A percentile compares a stretch with the other conserved stretches of the same genome.
phyloP scores from a whole-genome alignment of 192 early-diverging fungal genomes.

The Chytriomyces sp. region DNA sequence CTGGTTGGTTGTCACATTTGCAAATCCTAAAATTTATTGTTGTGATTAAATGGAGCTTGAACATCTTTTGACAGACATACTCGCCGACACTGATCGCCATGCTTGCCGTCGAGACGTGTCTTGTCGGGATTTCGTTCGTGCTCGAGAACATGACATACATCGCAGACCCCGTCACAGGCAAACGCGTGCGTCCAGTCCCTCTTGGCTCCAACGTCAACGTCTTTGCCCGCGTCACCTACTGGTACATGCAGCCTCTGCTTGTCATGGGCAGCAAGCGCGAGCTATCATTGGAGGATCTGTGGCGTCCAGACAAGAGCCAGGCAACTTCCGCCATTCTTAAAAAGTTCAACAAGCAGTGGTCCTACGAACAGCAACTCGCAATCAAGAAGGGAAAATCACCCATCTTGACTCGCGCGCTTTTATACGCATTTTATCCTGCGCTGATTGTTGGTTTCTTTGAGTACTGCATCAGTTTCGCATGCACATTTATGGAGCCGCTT shows the following conservation, averaged over 20 bases:
- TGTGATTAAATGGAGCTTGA: background rate
- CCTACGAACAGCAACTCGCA: conserved; percentile 1
- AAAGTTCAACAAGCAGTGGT: conserved; percentile 26
- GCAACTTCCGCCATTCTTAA: conserved; percentile 6
- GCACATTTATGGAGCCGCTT: conserved; percentile 31
- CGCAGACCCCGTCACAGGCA: conserved; percentile 9
- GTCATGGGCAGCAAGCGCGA: conserved; percentile 12
- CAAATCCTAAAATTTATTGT: background rate
- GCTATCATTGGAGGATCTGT: conserved; percentile 34
- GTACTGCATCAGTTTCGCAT: conserved; percentile 23
- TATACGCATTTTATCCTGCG: conserved; percentile 22
- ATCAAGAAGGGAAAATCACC: background rate
- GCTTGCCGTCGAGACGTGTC: background rate
- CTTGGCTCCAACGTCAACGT: conserved; percentile 40
- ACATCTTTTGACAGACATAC: background rate
- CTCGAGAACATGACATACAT: conserved; percentile 36
- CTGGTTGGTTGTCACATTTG: conserved; percentile 1
- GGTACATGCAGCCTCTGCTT: conserved; percentile 39
- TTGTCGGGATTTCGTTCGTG: conserved; percentile 19
- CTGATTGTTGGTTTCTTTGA: conserved; percentile 17
- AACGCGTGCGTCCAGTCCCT: conserved; percentile 17
- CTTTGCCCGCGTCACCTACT: conserved; percentile 39
- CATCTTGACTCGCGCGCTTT: conserved; percentile 18
- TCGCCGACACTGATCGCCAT: background rate
- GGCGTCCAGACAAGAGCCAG: conserved; percentile 37